These are phyloP conservation scores for Abortiporus biennis DNA, from an alignment of 1,284 basidiomycete species.

Conservation along the genomic window DNA sequence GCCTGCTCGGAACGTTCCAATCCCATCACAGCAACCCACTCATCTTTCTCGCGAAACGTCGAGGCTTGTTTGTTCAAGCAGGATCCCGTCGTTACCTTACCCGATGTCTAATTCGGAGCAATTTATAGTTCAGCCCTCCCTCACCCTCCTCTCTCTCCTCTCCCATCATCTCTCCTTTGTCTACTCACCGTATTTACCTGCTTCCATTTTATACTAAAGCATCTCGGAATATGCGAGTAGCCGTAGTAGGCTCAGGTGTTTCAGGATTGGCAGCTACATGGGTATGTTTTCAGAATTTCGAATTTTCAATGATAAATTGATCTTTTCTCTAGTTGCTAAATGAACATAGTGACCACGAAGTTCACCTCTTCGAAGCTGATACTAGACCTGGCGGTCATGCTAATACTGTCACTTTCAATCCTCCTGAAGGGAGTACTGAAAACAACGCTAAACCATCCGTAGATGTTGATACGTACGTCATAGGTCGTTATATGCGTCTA, in stretches of 20 bases:
- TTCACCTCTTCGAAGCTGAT: conserved; percentile 74
- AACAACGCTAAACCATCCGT: too few species aligned
- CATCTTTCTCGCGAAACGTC: too few species aligned
- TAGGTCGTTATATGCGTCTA: conserved; percentile 9
- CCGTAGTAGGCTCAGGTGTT: conserved; percentile 76
- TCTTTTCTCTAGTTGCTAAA: conserved; percentile 53
- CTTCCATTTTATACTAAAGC: too few species aligned
- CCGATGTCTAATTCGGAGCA: too few species aligned
- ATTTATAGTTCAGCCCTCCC: too few species aligned
- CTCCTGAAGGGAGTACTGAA: conserved; percentile 28
- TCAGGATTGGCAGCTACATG: conserved; percentile 76
- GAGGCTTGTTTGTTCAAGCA: too few species aligned
- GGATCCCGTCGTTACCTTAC: too few species aligned
- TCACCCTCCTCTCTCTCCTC: too few species aligned
- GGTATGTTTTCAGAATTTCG: conserved; percentile 35
- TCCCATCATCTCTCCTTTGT: too few species aligned
- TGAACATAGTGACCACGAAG: conserved; percentile 74
- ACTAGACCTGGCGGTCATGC: conserved; percentile 73
- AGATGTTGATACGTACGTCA: conserved; percentile 65
- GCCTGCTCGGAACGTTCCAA: too few species aligned
- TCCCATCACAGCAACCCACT: too few species aligned
- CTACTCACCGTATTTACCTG: too few species aligned
- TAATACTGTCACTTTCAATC: conserved; percentile 61
- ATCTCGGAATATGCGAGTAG: conserved; percentile 72
- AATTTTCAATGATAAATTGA: not conserved